Evolutionary conservation across 23 red algal genomes (phyloP).

Genomic region (Gracilaria gracilis): DNA sequence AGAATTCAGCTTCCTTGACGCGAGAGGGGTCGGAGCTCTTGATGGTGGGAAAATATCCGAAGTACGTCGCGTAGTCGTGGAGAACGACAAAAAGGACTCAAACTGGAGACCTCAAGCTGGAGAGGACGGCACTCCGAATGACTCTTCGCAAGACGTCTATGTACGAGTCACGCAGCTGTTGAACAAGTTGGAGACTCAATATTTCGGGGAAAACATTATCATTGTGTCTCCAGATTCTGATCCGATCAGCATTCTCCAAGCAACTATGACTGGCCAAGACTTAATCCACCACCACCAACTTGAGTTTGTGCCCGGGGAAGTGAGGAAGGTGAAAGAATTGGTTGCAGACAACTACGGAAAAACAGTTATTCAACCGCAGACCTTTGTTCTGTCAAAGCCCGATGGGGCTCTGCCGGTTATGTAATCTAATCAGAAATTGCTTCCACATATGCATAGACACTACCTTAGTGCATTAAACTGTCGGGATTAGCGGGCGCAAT

Average conservation of each 20-base stretch:
- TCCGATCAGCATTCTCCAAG: conserved; percentile 72
- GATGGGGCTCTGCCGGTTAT: not conserved
- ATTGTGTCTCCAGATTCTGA: conserved; percentile 87
- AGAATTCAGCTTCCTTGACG: conserved; percentile 86
- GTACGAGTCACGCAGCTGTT: conserved; percentile 82
- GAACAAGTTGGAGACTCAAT: conserved; percentile 93
- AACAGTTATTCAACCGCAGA: conserved; percentile 24
- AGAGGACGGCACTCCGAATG: conserved; percentile 95
- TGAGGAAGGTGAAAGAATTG: conserved; percentile 61
- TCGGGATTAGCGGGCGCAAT: not conserved
- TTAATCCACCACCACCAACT: conserved; percentile 36
- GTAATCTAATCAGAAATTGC: not conserved
- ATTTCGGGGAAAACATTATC: conserved; percentile 74
- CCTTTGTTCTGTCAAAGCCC: conserved; percentile 49
- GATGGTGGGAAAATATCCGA: conserved; percentile 49
- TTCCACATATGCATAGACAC: no score
- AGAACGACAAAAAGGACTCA: conserved; percentile 48
- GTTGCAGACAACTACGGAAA: conserved; percentile 53
- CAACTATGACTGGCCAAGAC: conserved; percentile 35
- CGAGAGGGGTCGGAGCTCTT: conserved; percentile 79
- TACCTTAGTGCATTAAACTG: not conserved
- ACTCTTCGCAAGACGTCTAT: conserved; percentile 86
- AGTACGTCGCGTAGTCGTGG: conserved; percentile 37
- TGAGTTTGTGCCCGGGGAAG: conserved; percentile 71
- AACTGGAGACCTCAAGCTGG: conserved; percentile 59